These are phyloP conservation scores for Naganishia albida DNA, from an alignment of 1,284 basidiomycete species.

Conservation along the genomic window DNA sequence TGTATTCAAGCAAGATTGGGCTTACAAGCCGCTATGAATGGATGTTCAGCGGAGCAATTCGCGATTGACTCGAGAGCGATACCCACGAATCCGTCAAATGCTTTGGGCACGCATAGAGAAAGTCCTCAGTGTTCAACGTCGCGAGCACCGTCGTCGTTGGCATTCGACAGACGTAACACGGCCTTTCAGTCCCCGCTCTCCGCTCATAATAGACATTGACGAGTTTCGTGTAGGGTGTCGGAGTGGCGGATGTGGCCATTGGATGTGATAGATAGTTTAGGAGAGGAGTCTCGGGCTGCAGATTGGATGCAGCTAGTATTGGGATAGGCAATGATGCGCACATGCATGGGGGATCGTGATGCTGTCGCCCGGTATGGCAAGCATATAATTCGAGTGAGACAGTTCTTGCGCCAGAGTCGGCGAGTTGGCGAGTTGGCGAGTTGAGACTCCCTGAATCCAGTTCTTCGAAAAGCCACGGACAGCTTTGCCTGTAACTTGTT, in stretches of 20 bases:
- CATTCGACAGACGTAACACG: slow-evolving; percentile 51
- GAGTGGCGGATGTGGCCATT: not conserved
- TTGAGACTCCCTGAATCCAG: too few relatives aligned
- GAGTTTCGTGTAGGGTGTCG: slow-evolving; percentile 11
- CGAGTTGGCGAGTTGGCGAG: too few relatives aligned
- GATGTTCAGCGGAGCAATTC: not conserved
- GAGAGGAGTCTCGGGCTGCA: too few relatives aligned
- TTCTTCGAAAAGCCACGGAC: too few relatives aligned
- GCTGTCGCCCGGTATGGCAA: too few relatives aligned
- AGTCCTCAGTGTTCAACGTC: slow-evolving; percentile 51
- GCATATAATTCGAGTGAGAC: too few relatives aligned
- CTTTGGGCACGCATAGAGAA: slow-evolving; percentile 50
- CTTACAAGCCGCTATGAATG: slow-evolving; percentile 37
- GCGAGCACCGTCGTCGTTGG: slow-evolving; percentile 50
- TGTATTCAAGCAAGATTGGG: not conserved
- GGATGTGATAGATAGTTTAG: not conserved
- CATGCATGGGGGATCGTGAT: too few relatives aligned
- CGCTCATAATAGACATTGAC: slow-evolving; percentile 52
- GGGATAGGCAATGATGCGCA: too few relatives aligned
- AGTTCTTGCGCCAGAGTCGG: too few relatives aligned
- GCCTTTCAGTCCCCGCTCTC: slow-evolving; percentile 47
- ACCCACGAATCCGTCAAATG: slow-evolving; percentile 52
- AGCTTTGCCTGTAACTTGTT: too few relatives aligned
- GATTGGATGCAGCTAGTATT: too few relatives aligned
- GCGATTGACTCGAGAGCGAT: not conserved